Evolutionary conservation across 192 early-diverging fungal genomes (phyloP).

Genomic region (Linnemannia zychae): DNA sequence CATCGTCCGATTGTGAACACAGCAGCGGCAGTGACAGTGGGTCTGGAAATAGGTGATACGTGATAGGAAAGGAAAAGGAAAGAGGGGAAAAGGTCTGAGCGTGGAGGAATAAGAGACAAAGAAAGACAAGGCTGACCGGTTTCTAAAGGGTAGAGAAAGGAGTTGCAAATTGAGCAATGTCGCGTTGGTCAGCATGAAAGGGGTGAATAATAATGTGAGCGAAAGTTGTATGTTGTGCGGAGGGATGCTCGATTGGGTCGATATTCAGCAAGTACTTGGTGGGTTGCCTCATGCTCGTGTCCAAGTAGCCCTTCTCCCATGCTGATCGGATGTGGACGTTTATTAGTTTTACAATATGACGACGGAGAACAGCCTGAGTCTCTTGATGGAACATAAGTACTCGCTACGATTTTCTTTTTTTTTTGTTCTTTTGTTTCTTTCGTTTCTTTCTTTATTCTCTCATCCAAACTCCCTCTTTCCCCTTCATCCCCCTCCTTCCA

Average conservation of each 20-base stretch:
- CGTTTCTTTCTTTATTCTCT: background rate
- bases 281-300: background rate
- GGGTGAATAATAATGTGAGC: background rate
- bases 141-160: background rate
- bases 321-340: background rate
- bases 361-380: background rate
- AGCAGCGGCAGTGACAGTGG: background rate
- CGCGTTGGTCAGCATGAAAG: conserved; percentile 1
- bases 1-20: background rate
- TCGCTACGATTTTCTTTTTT: background rate
- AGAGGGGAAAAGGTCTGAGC: conserved; percentile 11
- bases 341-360: background rate
- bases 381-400: background rate
- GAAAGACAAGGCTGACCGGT: background rate
- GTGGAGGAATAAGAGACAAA: background rate
- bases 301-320: background rate
- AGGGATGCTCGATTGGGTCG: background rate
- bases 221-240: background rate
- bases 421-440: background rate
- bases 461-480: background rate
- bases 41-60: conserved; percentile 6
- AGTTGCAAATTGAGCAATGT: background rate
- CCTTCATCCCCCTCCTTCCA: too few species aligned
- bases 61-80: background rate
- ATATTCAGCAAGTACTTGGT: background rate